phyloP scores from a whole-genome alignment of 2,329 filamentous ascomycete genomes.

The Arachnomyces sp. region DNA sequence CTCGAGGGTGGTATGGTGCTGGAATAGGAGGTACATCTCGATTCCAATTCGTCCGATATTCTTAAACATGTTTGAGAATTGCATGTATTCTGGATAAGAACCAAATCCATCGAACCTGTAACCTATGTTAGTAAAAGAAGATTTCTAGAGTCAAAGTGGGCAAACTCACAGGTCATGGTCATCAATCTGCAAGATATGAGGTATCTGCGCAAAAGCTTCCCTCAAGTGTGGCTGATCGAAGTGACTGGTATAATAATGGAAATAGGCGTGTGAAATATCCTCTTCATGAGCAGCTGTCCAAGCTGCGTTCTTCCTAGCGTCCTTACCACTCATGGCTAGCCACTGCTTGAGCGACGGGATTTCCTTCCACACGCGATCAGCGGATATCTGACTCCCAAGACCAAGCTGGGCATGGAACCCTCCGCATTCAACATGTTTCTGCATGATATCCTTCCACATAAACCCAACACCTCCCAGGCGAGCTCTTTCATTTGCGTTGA shows the following conservation, averaged over 20 bases:
- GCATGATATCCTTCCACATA: constrained; percentile 98
- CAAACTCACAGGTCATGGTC: constrained; percentile 90
- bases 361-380: constrained; percentile 92
- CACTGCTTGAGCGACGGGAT: constrained; percentile 89
- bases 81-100: constrained; percentile 97
- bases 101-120: constrained; percentile 89
- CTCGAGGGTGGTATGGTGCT: constrained; percentile 93
- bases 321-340: constrained; percentile 86
- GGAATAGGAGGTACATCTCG: constrained; percentile 96
- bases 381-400: constrained; percentile 89
- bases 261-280: constrained; percentile 91
- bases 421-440: constrained; percentile 93
- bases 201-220: constrained; percentile 95
- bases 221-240: constrained; percentile 93
- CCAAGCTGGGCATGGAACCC: constrained; percentile 93
- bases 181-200: constrained; percentile 84
- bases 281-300: constrained; percentile 96
- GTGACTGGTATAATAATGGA: constrained; percentile 97
- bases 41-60: constrained; percentile 93
- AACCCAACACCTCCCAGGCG: constrained; percentile 82
- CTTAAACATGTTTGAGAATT: constrained; percentile 94
- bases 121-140: constrained; percentile 11
- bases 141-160: background rate
- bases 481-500: constrained; percentile 74
- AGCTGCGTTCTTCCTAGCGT: constrained; percentile 77